These are phyloP conservation scores for Sequoiadendron giganteum DNA, from an alignment of 75 land plant genomes.

Conservation along the genomic window DNA sequence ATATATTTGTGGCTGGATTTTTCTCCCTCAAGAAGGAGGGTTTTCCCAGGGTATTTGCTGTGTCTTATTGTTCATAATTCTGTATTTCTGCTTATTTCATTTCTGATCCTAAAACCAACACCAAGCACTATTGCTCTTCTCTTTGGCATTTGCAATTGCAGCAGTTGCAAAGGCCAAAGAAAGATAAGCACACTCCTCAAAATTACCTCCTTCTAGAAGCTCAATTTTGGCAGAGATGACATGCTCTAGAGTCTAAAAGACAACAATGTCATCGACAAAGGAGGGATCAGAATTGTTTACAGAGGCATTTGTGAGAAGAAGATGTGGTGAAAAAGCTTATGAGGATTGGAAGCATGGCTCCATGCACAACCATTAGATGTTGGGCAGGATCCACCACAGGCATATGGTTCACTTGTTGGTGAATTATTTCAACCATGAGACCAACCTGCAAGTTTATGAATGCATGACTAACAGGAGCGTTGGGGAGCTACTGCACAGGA, in stretches of 20 bases:
- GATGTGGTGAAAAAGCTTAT: constrained; percentile 80
- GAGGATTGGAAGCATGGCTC: constrained; percentile 18
- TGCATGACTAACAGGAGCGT: constrained; percentile 72
- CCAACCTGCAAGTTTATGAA: constrained; percentile 66
- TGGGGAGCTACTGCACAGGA: constrained; percentile 61
- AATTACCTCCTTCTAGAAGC: constrained; percentile 64
- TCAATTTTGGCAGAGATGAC: constrained; percentile 44
- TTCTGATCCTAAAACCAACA: too few species aligned
- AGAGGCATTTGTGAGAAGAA: constrained; percentile 53
- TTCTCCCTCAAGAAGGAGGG: too few species aligned
- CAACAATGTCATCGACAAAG: constrained; percentile 60
- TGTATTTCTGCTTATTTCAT: too few species aligned
- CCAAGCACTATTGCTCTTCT: constrained; percentile 31
- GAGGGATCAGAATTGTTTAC: constrained; percentile 80
- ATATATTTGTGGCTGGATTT: too few species aligned
- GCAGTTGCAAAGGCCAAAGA: constrained; percentile 26
- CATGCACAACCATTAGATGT: constrained; percentile 54
- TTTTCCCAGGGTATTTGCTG: too few species aligned
- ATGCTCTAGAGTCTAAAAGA: constrained; percentile 44
- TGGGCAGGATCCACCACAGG: constrained; percentile 71
- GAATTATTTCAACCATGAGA: constrained; percentile 61
- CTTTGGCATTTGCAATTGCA: constrained; percentile 39
- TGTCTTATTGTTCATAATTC: too few species aligned
- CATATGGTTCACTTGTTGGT: constrained; percentile 68
- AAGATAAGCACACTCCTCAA: constrained; percentile 30